Conservation (phyloP, 495 filamentous ascomycete genomes). For the Penicillium steckii region DNA sequence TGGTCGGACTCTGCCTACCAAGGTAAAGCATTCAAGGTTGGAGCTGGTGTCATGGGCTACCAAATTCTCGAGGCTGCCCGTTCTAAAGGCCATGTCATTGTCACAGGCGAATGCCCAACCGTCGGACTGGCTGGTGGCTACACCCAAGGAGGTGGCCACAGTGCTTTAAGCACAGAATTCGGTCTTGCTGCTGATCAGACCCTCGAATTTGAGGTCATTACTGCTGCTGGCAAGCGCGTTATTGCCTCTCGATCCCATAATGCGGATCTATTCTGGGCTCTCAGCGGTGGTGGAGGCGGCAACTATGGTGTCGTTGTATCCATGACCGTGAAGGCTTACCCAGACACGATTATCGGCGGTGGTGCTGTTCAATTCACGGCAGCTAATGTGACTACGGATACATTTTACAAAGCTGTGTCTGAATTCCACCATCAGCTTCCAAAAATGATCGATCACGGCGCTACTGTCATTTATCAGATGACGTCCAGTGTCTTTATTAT, state of each 20-base stretch:
- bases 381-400: conserved; percentile 30
- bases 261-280: conserved; percentile 66
- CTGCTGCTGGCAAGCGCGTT: conserved; percentile 49
- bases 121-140: conserved; percentile 56
- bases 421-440: conserved; percentile 47
- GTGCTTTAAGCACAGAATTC: conserved; percentile 48
- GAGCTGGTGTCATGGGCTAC: conserved; percentile 50
- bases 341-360: conserved; percentile 36
- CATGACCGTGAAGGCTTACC: conserved; percentile 46
- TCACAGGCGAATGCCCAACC: conserved; percentile 39
- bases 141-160: conserved; percentile 62
- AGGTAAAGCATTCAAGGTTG: conserved; percentile 56
- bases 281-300: conserved; percentile 64
- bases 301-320: conserved; percentile 62
- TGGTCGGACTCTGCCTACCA: conserved; percentile 42
- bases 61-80: conserved; percentile 50
- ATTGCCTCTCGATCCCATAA: conserved; percentile 53
- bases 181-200: conserved; percentile 66
- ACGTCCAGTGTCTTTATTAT: conserved; percentile 45
- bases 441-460: conserved; percentile 50
- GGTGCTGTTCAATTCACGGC: conserved; percentile 29
- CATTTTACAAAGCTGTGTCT: conserved; percentile 43
- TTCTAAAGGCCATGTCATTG: conserved; percentile 26
- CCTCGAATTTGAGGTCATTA: conserved; percentile 63
- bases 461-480: conserved; percentile 48